These are phyloP conservation scores for Aspergillus sp. DNA, from an alignment of 2,329 filamentous ascomycete genomes.

Conservation along the genomic window DNA sequence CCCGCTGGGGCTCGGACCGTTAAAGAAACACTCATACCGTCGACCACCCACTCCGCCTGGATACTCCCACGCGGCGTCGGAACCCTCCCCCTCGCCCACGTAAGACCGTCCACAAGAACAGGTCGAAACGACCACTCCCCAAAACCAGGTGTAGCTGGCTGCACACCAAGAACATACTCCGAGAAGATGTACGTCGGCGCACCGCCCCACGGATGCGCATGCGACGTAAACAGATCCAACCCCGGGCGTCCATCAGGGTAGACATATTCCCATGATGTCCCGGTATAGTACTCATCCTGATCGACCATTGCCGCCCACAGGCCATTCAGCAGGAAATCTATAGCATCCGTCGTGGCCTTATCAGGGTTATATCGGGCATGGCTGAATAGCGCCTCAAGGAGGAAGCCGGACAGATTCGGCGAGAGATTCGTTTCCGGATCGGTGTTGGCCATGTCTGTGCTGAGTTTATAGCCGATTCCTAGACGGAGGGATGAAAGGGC, in stretches of 20 bases:
- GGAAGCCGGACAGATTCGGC: background rate
- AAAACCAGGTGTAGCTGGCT: background rate
- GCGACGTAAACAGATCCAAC: too few species aligned
- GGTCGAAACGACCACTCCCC: background rate
- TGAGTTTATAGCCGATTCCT: background rate
- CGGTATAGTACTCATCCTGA: too few species aligned
- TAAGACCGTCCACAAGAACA: background rate
- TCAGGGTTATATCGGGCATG: background rate
- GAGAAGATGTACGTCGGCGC: too few species aligned
- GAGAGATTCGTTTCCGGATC: background rate
- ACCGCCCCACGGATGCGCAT: too few species aligned
- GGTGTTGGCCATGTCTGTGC: background rate
- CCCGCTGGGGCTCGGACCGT: accelerated
- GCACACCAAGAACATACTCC: too few species aligned
- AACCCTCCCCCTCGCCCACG: background rate
- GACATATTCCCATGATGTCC: too few species aligned
- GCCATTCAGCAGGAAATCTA: too few species aligned
- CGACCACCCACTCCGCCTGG: background rate
- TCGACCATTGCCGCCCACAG: too few species aligned
- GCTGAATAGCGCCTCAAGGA: background rate
- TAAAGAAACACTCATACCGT: background rate
- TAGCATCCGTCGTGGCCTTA: too few species aligned
- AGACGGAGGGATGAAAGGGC: background rate
- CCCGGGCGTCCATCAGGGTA: too few species aligned
- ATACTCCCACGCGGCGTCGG: background rate